These are phyloP conservation scores for Tylopilus intermedius DNA, from an alignment of 768 basidiomycete genomes.

Conservation along the genomic window DNA sequence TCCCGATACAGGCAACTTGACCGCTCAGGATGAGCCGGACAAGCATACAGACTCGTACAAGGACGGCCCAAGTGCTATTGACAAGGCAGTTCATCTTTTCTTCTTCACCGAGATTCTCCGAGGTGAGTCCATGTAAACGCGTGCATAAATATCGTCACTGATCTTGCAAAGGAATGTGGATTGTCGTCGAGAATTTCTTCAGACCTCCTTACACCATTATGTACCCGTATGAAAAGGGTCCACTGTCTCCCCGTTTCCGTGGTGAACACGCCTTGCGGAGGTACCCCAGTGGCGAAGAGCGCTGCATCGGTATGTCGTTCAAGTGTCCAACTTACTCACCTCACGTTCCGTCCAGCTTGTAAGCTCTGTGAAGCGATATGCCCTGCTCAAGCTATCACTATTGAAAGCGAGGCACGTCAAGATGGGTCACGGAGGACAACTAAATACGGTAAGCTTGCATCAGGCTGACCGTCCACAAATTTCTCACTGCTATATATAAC, in stretches of 20 bases:
- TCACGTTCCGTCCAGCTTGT: slow-evolving; percentile 59
- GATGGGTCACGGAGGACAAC: slow-evolving; percentile 97
- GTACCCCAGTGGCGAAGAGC: slow-evolving; percentile 96
- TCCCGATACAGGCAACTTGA: slow-evolving; percentile 28
- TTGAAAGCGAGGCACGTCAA: slow-evolving; percentile 92
- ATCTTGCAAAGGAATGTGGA: slow-evolving; percentile 81
- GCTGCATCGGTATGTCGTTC: slow-evolving; percentile 82
- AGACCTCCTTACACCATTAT: slow-evolving; percentile 97
- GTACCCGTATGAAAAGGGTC: slow-evolving; percentile 98
- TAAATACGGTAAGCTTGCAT: slow-evolving; percentile 70
- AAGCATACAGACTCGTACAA: slow-evolving; percentile 65
- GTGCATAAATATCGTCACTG: slow-evolving; percentile 5
- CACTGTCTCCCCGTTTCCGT: slow-evolving; percentile 94
- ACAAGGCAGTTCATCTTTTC: slow-evolving; percentile 94
- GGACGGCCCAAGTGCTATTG: slow-evolving; percentile 81
- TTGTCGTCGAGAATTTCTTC: slow-evolving; percentile 88
- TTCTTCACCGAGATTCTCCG: slow-evolving; percentile 98
- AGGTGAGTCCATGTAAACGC: slow-evolving; percentile 49
- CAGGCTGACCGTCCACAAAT: neutral
- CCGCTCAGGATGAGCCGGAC: slow-evolving; percentile 40
- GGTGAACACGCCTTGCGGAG: slow-evolving; percentile 96
- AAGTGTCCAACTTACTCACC: neutral
- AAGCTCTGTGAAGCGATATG: slow-evolving; percentile 99
- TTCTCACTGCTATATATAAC: neutral
- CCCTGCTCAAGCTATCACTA: slow-evolving; percentile 98